Base-by-base conservation (phyloP, 345 rosid genomes). In the Sonneratia alba region DNA sequence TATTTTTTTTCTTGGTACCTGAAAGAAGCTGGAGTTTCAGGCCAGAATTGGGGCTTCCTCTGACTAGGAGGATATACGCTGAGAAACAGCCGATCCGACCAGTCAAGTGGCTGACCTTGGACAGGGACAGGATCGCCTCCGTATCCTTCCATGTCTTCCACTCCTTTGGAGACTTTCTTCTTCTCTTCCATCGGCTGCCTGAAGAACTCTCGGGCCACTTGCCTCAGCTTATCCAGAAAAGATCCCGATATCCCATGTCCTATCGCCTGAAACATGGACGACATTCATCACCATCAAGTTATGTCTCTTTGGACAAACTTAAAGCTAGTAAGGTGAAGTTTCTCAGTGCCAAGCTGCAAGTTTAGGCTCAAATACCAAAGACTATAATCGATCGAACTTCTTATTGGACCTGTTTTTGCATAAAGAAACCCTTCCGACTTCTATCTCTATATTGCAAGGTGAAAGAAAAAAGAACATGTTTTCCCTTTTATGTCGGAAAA, bases 11-110 rank as follows among this genome's bases (percentile, higher is more conserved):
- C 43, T 48, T 37, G 42, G 66, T 32, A 87, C 91, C 89, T 78
- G 77, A 83, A 85, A 56, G 79, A 72, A 40, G 74, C 63, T 15
- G 89, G 91, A 21, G 34, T 80, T 68, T 81, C 72, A 0, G 91
- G 91, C 89, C 91, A 85, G 69, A 75, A 71, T 48, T 70, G 72
- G 53, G 57, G 75, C 19, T 75, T 75, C 38, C 77, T 73, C 63
- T 53, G 67, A 48, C 84, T 63, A 24, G 79, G 70, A 4, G 90
- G 92, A 66, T 73, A 76, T 38, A 81, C 72, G 0, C 71, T 73
- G 51, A 88, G 87, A 57, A 74, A 69, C 48, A 88, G 73, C 34
- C 87, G 84, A 73, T 84, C 88, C 45, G 80, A 79, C 89, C 89
- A 85, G 70, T 87, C 87, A 68, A 82, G 66, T 36, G 70, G 74